These are phyloP conservation scores for Stachybotrys chartarum DNA, from an alignment of 2,329 filamentous ascomycete species.

Conservation along the genomic window DNA sequence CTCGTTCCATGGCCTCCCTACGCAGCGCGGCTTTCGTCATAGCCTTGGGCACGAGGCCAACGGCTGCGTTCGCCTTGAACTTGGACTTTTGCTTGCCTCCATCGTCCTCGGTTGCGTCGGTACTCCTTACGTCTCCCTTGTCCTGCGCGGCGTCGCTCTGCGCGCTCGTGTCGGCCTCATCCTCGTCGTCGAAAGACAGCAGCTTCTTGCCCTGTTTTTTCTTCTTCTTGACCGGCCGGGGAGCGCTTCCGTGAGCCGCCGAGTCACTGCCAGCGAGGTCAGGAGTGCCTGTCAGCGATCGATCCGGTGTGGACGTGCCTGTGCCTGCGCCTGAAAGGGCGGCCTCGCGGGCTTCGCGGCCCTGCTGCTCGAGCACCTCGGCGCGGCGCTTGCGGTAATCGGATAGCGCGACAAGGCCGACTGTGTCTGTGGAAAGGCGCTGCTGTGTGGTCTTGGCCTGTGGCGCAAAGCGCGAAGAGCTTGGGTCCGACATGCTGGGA, in stretches of 20 bases:
- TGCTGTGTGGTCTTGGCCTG: slow-evolving; percentile 74
- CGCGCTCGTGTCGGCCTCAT: slow-evolving; percentile 32
- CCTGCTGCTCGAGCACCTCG: slow-evolving; percentile 86
- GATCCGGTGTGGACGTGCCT: slow-evolving; percentile 39
- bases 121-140: slow-evolving; percentile 24
- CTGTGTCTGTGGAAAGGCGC: slow-evolving; percentile 75
- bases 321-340: slow-evolving; percentile 35
- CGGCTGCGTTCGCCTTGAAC: slow-evolving; percentile 54
- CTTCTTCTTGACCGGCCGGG: slow-evolving; percentile 34
- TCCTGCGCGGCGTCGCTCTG: slow-evolving; percentile 21
- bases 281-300: slow-evolving; percentile 40
- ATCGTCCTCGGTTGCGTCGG: slow-evolving; percentile 15
- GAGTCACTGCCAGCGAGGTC: slow-evolving; percentile 31
- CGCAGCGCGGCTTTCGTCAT: slow-evolving; percentile 66
- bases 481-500: slow-evolving; percentile 31
- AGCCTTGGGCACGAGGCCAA: slow-evolving; percentile 60
- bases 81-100: slow-evolving; percentile 29
- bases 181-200: slow-evolving; percentile 57
- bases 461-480: slow-evolving; percentile 59
- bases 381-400: slow-evolving; percentile 95
- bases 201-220: slow-evolving; percentile 35
- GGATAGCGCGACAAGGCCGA: slow-evolving; percentile 83
- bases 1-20: slow-evolving; percentile 71
- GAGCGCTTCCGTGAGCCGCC: slow-evolving; percentile 9
- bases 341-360: slow-evolving; percentile 66